A percentile compares a stretch with the other conserved stretches of the same genome.
phyloP scores from a whole-genome alignment of 2,329 filamentous ascomycete genomes.

The Curvularia sp. region DNA sequence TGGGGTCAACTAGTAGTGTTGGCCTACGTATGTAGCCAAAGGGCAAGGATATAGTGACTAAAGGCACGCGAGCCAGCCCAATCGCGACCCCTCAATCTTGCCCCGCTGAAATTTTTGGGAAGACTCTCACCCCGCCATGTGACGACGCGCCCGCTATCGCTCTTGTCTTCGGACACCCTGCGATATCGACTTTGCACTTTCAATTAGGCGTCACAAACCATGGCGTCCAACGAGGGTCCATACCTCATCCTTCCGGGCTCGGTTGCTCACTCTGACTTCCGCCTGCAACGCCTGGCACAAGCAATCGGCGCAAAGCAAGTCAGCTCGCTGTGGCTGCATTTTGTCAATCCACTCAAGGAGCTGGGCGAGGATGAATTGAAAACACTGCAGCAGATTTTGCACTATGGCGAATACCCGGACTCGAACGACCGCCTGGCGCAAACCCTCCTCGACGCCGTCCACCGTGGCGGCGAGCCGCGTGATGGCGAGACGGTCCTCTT shows the following conservation, averaged over 20 bases:
- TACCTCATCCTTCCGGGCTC: conserved; percentile 60
- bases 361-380: conserved; percentile 56
- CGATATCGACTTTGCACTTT: conserved; percentile 18
- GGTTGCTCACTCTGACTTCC: conserved; percentile 63
- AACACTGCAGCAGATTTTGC: conserved; percentile 65
- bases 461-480: conserved; percentile 58
- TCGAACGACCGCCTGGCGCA: conserved; percentile 55
- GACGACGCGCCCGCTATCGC: conserved; percentile 15
- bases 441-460: conserved; percentile 56
- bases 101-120: conserved; percentile 27
- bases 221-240: conserved; percentile 44
- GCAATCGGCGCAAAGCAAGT: conserved; percentile 57
- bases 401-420: conserved; percentile 64
- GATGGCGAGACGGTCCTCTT: conserved; percentile 65
- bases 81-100: conserved; percentile 1
- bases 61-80: neutral
- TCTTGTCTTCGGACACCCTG: conserved; percentile 30
- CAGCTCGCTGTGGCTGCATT: conserved; percentile 61
- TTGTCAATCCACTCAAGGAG: conserved; percentile 54
- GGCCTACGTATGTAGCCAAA: neutral
- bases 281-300: conserved; percentile 55
- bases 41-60: too few species aligned
- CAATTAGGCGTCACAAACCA: conserved; percentile 27
- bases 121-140: conserved; percentile 20
- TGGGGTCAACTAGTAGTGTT: neutral